Percentiles rank a stretch among this genome's conserved stretches.
phyloP scores from a whole-genome alignment of 306 rosid genomes.

The Lablab purpureus region DNA sequence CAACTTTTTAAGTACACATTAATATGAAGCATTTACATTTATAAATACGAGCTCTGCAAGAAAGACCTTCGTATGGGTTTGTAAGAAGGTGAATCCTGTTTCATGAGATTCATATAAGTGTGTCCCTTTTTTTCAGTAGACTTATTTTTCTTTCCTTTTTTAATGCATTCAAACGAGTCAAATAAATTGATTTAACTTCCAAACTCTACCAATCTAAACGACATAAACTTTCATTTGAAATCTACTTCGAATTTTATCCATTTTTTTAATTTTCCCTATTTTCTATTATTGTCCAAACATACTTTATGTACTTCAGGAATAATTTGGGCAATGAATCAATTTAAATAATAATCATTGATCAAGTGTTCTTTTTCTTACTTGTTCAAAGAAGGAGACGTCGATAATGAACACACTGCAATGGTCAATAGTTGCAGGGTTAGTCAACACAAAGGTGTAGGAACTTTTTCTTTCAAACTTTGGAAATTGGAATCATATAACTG shows the following conservation, averaged over 20 bases:
- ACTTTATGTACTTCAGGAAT: not conserved
- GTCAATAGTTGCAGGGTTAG: not conserved
- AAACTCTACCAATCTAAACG: not conserved
- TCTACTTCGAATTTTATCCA: not conserved
- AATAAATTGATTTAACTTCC: not conserved
- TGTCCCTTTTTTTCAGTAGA: no score
- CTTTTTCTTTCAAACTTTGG: not conserved
- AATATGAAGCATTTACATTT: no score
- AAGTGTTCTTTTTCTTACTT: not conserved
- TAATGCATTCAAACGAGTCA: no score
- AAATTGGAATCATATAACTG: not conserved
- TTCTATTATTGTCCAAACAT: not conserved
- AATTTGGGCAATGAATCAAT: no score
- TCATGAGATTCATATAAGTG: no score
- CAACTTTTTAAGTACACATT: no score
- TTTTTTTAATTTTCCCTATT: no score
- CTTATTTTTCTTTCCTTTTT: no score
- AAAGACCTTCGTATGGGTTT: no score
- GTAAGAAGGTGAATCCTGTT: no score
- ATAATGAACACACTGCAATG: not conserved
- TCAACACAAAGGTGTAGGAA: not conserved
- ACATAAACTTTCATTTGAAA: no score
- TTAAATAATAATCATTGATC: not conserved
- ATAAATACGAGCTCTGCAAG: no score
- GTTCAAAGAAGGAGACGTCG: not conserved